Percentiles rank a stretch among this genome's conserved stretches.
phyloP scores from a whole-genome alignment of 441 rosid species.

The Eruca vesicaria region DNA sequence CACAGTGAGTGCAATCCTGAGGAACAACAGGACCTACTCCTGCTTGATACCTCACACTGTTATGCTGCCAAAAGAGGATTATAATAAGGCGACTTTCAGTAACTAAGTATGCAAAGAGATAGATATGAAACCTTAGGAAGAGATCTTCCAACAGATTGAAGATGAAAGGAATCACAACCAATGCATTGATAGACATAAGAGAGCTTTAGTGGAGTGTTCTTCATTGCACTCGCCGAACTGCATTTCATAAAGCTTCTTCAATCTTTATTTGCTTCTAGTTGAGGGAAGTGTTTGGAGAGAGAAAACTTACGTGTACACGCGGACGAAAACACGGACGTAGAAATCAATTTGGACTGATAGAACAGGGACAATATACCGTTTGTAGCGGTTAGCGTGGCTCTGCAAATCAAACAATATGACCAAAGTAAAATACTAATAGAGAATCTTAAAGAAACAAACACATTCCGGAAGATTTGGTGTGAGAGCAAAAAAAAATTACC shows the following conservation, averaged over 20 bases:
- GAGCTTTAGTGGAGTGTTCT: slow-evolving; percentile 97
- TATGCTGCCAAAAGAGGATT: slow-evolving; percentile 49
- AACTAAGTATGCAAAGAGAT: neutral
- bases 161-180: slow-evolving; percentile 98
- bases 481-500: slow-evolving; percentile 44
- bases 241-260: slow-evolving; percentile 31
- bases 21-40: slow-evolving; percentile 93
- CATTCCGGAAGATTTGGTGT: neutral
- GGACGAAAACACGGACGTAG: slow-evolving; percentile 94
- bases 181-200: slow-evolving; percentile 93
- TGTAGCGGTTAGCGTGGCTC: slow-evolving; percentile 99
- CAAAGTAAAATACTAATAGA: neutral
- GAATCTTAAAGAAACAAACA: slow-evolving; percentile 2
- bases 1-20: slow-evolving; percentile 86
- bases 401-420: slow-evolving; percentile 37
- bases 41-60: slow-evolving; percentile 81
- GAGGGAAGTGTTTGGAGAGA: slow-evolving; percentile 21
- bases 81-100: neutral
- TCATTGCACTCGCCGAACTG: slow-evolving; percentile 98
- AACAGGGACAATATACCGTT: slow-evolving; percentile 93
- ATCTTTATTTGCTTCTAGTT: slow-evolving; percentile 5
- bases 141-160: slow-evolving; percentile 87
- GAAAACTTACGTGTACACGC: slow-evolving; percentile 74
- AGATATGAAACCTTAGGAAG: slow-evolving; percentile 64
- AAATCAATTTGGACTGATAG: slow-evolving; percentile 94